phyloP scores from a whole-genome alignment of 2,329 filamentous ascomycete genomes.

The Fonsecaea pedrosoi region DNA sequence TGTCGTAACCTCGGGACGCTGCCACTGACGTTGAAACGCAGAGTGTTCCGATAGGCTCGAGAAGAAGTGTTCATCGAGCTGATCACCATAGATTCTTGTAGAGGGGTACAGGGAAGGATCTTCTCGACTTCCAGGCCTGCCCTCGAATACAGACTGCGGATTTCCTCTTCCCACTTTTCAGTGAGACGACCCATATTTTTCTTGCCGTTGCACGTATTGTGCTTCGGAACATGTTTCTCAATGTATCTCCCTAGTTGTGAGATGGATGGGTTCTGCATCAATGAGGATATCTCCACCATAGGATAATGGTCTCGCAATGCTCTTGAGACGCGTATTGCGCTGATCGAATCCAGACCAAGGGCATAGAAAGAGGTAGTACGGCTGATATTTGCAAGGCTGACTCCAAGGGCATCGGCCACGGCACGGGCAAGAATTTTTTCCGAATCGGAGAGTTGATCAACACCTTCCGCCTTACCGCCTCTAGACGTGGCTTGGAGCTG shows the following conservation, averaged over 20 bases:
- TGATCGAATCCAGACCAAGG: slow-evolving; percentile 84
- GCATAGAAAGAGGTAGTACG: slow-evolving; percentile 75
- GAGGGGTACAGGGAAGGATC: slow-evolving; percentile 80
- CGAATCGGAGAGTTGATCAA: slow-evolving; percentile 43
- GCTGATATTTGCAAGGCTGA: slow-evolving; percentile 57
- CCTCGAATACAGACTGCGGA: slow-evolving; percentile 16
- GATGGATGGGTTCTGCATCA: slow-evolving; percentile 74
- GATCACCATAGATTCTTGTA: slow-evolving; percentile 87
- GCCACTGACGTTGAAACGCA: slow-evolving; percentile 66
- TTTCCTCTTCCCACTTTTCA: slow-evolving; percentile 10
- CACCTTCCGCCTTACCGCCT: slow-evolving; percentile 9
- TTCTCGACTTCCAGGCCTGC: slow-evolving; percentile 53
- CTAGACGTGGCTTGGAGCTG: slow-evolving; percentile 50
- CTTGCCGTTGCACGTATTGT: neutral
- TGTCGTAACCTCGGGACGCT: slow-evolving; percentile 58
- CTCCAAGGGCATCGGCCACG: slow-evolving; percentile 59
- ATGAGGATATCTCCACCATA: slow-evolving; percentile 68
- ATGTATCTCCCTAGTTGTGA: slow-evolving; percentile 59
- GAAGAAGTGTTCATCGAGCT: slow-evolving; percentile 54
- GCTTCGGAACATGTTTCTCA: neutral
- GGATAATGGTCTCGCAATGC: slow-evolving; percentile 58
- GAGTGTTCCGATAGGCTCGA: slow-evolving; percentile 73
- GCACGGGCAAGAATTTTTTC: slow-evolving; percentile 65
- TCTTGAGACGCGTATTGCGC: slow-evolving; percentile 73
- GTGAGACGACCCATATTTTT: slow-evolving; percentile 4